These are phyloP conservation scores for Wickerhamiella alocasiicola DNA, from an alignment of 805 yeast species.

Conservation along the genomic window DNA sequence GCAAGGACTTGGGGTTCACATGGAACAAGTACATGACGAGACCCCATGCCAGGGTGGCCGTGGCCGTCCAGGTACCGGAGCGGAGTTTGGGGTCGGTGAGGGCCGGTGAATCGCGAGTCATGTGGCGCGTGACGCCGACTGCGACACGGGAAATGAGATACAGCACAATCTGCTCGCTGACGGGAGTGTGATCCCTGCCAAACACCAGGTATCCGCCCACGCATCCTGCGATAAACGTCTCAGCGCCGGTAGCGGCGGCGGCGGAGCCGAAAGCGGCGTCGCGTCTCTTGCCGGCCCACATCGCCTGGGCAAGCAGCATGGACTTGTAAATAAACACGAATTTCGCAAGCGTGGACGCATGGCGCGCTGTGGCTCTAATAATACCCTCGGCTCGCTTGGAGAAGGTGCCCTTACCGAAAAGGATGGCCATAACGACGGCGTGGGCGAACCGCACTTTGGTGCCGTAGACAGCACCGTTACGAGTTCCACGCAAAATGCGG, in stretches of 20 bases:
- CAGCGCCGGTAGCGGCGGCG: constrained; percentile 15
- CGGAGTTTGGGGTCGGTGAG: constrained; percentile 17
- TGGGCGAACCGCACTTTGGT: constrained; percentile 51
- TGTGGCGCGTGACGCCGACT: constrained; percentile 37
- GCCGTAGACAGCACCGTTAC: constrained; percentile 47
- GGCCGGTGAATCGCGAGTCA: constrained; percentile 12
- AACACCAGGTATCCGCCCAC: constrained; percentile 33
- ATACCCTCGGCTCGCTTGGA: constrained; percentile 33
- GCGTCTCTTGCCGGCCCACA: constrained; percentile 19
- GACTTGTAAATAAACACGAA: constrained; percentile 45
- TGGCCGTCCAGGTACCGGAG: constrained; percentile 40
- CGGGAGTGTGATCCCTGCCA: constrained; percentile 31
- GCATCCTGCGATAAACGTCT: constrained; percentile 29
- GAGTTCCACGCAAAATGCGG: constrained; percentile 27
- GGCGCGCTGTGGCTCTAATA: constrained; percentile 40
- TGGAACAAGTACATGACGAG: constrained; percentile 59
- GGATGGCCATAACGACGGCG: constrained; percentile 47
- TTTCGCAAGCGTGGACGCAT: constrained; percentile 42
- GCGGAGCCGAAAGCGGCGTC: constrained; percentile 13
- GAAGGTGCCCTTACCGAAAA: constrained; percentile 41
- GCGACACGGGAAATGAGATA: constrained; percentile 60
- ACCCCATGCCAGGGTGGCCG: constrained; percentile 61
- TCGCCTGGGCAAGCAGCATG: constrained; percentile 22
- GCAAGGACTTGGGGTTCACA: constrained; percentile 48
- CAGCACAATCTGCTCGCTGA: constrained; percentile 62